Conservation (phyloP, 2,329 filamentous ascomycete species). For the Davidsoniella eucalypti region DNA sequence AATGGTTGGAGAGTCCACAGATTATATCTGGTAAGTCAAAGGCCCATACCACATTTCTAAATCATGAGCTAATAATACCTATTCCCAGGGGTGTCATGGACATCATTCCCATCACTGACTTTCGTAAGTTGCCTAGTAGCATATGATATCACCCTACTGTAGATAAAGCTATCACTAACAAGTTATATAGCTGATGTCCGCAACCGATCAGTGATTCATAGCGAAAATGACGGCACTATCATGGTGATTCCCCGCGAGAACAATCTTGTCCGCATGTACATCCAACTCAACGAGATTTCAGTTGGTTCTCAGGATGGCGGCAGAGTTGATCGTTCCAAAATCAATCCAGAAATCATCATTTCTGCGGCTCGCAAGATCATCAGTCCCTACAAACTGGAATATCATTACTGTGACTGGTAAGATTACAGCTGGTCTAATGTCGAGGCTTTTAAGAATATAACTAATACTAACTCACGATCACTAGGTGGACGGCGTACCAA, state of each 20-base stretch:
- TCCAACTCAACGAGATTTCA: conserved; percentile 34
- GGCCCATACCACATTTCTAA: conserved; percentile 3
- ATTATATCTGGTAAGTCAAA: conserved; percentile 26
- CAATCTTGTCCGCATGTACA: conserved; percentile 51
- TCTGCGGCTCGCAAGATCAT: conserved; percentile 45
- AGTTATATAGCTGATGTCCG: conserved; percentile 29
- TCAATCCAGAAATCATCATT: conserved; percentile 46
- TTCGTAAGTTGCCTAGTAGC: conserved; percentile 23
- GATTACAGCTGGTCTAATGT: conserved; percentile 20
- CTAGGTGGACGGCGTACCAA: conserved; percentile 47
- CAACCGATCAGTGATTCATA: conserved; percentile 37
- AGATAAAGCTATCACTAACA: background rate
- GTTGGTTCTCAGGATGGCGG: conserved; percentile 25
- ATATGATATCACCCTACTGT: too few species aligned
- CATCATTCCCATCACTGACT: conserved; percentile 27
- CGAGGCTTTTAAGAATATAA: background rate
- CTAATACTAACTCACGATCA: conserved; percentile 15
- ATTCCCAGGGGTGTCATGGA: conserved; percentile 22
- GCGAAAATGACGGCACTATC: conserved; percentile 35
- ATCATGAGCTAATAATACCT: background rate
- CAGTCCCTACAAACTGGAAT: conserved; percentile 47
- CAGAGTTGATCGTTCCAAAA: conserved; percentile 39
- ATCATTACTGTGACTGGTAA: conserved; percentile 43
- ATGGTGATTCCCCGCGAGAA: conserved; percentile 55
- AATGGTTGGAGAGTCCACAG: conserved; percentile 35